Base-by-base conservation (phyloP, 177 flowering plant genomes). In the Telopea speciosissima region DNA sequence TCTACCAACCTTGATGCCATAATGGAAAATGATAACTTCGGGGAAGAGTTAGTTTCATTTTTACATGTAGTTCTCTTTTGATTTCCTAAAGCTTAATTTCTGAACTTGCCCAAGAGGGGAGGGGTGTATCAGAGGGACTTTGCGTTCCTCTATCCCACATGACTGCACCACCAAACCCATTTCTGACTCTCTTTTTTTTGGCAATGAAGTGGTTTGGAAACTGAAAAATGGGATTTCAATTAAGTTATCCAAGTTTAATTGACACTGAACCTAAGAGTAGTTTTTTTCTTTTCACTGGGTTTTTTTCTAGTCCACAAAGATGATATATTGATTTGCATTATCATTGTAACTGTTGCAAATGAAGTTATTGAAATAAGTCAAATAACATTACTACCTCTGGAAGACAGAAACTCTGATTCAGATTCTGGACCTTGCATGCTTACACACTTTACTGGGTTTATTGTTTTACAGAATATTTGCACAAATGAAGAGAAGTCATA, bases 391-490 rank as follows among this genome's bases (percentile, higher is more conserved):
- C 49, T 44, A 13, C 49, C 49, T 44, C 10, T 44, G 14, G 14
- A 9, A 44, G 1, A 9, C 14, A 1, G 1, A 8, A 9, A 49
- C 19, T 16, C 19, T 10, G 10, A 21, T 24, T 66, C 28, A 22
- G 56, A 45, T 67, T 49, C 26, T 59, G 65, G 23, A 69, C 24
- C 24, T 58, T 16, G 5, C 59, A 62, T 8, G 1, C 31, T 24
- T 58, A 12, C 24, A 12, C 24, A 68, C 22, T 60, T 68, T 49
- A 60, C 22, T 62, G 23, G 59, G 14, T 23, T 59, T 59, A 33
- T 36, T 59, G 22, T 75, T 60, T 62, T 70, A 56, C 78, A 78
- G 81, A 75, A 72, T 65, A 56, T 72, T 36, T 78, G 81, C 67
- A 72, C 75, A 13, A 78, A 36, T 44, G 16, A 69, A 25, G 78